Evolutionary conservation across 495 filamentous ascomycete genomes (phyloP).

Genomic region (Saxophila tyrrhenica): DNA sequence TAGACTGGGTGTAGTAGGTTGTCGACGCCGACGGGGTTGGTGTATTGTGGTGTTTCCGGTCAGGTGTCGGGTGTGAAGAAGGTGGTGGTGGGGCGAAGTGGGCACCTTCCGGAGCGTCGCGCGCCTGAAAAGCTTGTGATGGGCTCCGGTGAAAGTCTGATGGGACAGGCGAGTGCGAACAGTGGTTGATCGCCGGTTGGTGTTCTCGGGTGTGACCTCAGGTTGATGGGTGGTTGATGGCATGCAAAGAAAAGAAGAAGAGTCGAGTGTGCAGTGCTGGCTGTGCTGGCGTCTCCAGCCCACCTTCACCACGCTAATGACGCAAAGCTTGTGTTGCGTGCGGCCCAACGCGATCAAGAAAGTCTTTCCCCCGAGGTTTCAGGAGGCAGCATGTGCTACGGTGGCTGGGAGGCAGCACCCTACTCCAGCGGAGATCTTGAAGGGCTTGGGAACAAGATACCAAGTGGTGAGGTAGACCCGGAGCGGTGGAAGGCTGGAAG

Average conservation of each 20-base stretch:
- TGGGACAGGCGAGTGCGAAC: background rate
- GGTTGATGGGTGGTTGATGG: background rate
- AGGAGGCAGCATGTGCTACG: no score
- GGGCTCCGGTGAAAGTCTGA: background rate
- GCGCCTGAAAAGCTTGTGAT: background rate
- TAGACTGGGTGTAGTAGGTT: background rate
- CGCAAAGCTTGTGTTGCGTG: background rate
- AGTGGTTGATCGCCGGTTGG: background rate
- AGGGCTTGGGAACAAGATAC: background rate
- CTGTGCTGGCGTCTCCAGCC: background rate
- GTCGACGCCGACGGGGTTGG: background rate
- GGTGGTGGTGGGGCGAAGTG: no score
- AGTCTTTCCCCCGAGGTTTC: background rate
- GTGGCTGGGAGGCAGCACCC: no score
- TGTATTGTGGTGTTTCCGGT: background rate
- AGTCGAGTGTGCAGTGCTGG: no score
- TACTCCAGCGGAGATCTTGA: background rate
- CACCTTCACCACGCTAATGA: background rate
- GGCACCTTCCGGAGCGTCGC: background rate
- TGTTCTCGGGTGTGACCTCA: background rate
- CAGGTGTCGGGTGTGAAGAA: background rate
- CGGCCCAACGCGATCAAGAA: no score
- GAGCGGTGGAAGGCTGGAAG: no score
- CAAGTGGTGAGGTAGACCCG: background rate
- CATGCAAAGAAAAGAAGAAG: background rate